A percentile compares a stretch with the other conserved stretches of the same genome.
phyloP scores from a whole-genome alignment of 176 grass and related monocot genomes.

The Bonia amplexicaulis region DNA sequence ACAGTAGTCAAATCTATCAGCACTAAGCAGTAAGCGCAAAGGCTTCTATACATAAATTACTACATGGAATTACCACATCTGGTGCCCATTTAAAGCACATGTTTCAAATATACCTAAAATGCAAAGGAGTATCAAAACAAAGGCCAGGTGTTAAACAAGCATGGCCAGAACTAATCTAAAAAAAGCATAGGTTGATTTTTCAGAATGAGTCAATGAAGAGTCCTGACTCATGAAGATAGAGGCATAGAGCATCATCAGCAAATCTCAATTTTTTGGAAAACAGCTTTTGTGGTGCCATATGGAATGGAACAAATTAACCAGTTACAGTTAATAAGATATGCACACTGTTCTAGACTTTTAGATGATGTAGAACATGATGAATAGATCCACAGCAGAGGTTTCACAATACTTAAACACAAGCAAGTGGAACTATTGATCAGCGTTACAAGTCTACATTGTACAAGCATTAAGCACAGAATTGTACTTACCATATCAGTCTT shows the following conservation, averaged over 20 bases:
- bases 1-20: constrained; percentile 29
- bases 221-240: background rate
- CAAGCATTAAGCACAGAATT: constrained; percentile 10
- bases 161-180: background rate
- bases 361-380: background rate
- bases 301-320: background rate
- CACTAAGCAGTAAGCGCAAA: constrained; percentile 15
- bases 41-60: background rate
- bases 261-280: background rate
- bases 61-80: background rate
- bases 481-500: constrained; percentile 70
- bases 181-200: background rate
- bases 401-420: background rate
- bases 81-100: constrained; percentile 6
- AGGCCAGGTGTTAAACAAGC: constrained; percentile 2
- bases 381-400: background rate
- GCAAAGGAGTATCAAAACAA: constrained; percentile 8
- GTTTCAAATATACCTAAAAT: constrained; percentile 5
- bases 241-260: background rate
- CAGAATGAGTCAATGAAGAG: background rate
- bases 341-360: background rate
- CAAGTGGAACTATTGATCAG: background rate
- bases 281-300: background rate
- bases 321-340: background rate
- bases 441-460: background rate